Evolutionary conservation across 352 stramenopile species (phyloP).

Genomic region (Hyaloperonospora brassicae): DNA sequence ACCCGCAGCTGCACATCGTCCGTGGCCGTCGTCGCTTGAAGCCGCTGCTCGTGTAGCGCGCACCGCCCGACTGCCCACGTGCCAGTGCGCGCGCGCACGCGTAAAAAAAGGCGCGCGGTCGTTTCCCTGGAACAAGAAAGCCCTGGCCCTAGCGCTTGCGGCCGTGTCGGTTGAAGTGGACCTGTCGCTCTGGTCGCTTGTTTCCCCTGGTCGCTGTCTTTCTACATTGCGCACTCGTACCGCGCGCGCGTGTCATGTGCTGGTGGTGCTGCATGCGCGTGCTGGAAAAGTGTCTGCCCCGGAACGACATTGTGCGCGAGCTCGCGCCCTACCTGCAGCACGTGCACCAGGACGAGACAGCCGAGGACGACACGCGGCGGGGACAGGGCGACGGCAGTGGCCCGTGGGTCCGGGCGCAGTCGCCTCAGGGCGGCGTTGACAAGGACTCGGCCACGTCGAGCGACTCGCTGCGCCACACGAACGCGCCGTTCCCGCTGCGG

Average conservation of each 20-base stretch:
- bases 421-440: constrained; percentile 48
- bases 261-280: constrained; percentile 88
- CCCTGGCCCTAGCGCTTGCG: too few relatives aligned
- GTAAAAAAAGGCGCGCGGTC: too few relatives aligned
- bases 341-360: constrained; percentile 60
- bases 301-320: constrained; percentile 84
- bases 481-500: constrained; percentile 29
- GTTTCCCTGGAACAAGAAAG: too few relatives aligned
- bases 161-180: too few relatives aligned
- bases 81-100: too few relatives aligned
- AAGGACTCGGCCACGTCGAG: constrained; percentile 52
- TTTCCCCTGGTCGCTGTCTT: too few relatives aligned
- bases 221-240: too few relatives aligned
- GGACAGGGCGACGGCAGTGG: constrained; percentile 26
- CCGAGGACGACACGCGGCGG: constrained; percentile 47
- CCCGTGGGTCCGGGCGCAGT: constrained; percentile 41
- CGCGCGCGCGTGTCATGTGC: constrained; percentile 32
- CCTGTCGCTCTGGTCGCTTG: too few relatives aligned
- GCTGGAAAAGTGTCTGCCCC: constrained; percentile 76
- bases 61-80: too few relatives aligned
- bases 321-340: constrained; percentile 81
- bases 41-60: too few relatives aligned
- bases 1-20: too few relatives aligned
- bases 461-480: constrained; percentile 49
- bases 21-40: too few relatives aligned